These are phyloP conservation scores for Corymbia maculata DNA, from an alignment of 345 rosid species.

Conservation along the genomic window DNA sequence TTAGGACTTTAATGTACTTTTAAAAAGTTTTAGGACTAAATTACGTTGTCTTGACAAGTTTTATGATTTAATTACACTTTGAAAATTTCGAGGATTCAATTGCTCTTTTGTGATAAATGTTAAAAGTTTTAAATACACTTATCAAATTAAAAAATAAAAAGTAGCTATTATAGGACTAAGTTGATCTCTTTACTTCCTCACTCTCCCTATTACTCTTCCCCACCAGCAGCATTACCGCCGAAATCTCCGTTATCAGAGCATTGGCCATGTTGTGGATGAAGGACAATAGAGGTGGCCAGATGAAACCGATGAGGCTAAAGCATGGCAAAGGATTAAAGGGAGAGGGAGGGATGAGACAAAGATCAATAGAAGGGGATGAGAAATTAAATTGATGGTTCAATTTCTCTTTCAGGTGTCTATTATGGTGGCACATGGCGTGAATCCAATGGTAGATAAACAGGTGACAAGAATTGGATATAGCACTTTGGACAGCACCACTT, in stretches of 20 bases:
- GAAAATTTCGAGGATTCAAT: not conserved
- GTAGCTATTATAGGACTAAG: not conserved
- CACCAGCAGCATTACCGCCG: no score
- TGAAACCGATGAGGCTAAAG: not conserved
- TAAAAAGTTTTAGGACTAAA: not conserved
- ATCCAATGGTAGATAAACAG: not conserved
- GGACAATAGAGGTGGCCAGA: not conserved
- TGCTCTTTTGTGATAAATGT: not conserved
- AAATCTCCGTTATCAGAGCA: no score
- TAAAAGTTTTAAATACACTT: no score
- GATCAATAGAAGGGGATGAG: not conserved
- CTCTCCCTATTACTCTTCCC: not conserved
- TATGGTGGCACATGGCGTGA: no score
- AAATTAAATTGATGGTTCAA: not conserved
- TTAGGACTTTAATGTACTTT: no score
- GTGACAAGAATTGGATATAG: not conserved
- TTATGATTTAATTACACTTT: no score
- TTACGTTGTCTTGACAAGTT: not conserved
- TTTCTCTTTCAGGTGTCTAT: not conserved
- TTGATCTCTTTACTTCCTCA: not conserved
- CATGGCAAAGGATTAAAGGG: not conserved
- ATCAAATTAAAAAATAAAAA: not conserved
- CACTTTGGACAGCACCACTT: not conserved
- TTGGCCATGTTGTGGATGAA: not conserved
- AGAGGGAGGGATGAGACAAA: not conserved